These are phyloP conservation scores for Darksidea phi DNA, from an alignment of 495 filamentous ascomycete genomes.

Conservation along the genomic window DNA sequence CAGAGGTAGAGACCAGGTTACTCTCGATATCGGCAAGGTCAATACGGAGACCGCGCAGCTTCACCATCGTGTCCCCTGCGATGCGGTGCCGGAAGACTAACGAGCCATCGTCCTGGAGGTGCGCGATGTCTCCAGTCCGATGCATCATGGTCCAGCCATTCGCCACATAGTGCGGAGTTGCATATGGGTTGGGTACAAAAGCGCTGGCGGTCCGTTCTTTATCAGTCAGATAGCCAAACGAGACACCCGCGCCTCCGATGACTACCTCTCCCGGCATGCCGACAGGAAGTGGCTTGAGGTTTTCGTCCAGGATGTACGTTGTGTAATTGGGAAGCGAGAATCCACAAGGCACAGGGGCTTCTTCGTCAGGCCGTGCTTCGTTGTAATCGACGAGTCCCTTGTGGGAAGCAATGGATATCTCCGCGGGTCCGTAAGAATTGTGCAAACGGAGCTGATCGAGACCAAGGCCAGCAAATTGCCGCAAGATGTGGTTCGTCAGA, in stretches of 20 bases:
- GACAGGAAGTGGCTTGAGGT: constrained; percentile 42
- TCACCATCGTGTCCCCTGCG: constrained; percentile 16
- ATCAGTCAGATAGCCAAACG: constrained; percentile 46
- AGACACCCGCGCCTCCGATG: constrained; percentile 47
- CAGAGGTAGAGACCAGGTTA: not conserved
- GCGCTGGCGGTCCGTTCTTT: constrained; percentile 32
- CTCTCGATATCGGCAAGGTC: constrained; percentile 16
- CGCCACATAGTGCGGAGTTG: not conserved
- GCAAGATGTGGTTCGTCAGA: too few species aligned
- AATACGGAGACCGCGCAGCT: constrained; percentile 26
- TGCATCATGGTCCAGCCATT: constrained; percentile 13
- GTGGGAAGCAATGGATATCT: too few species aligned
- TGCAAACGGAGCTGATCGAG: too few species aligned
- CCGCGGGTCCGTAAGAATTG: too few species aligned
- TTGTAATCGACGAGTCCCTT: too few species aligned
- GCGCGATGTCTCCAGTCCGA: constrained; percentile 22
- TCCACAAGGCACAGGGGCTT: not conserved
- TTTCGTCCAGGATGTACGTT: constrained; percentile 48
- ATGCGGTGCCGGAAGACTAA: constrained; percentile 17
- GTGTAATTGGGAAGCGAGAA: constrained; percentile 29
- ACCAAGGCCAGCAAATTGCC: too few species aligned
- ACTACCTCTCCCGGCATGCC: constrained; percentile 48
- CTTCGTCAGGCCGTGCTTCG: too few species aligned
- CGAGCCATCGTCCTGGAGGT: constrained; percentile 6
- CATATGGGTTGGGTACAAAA: constrained; percentile 3